Base-by-base conservation (phyloP, 768 basidiomycete genomes). In the Kockovaella imperatae region DNA sequence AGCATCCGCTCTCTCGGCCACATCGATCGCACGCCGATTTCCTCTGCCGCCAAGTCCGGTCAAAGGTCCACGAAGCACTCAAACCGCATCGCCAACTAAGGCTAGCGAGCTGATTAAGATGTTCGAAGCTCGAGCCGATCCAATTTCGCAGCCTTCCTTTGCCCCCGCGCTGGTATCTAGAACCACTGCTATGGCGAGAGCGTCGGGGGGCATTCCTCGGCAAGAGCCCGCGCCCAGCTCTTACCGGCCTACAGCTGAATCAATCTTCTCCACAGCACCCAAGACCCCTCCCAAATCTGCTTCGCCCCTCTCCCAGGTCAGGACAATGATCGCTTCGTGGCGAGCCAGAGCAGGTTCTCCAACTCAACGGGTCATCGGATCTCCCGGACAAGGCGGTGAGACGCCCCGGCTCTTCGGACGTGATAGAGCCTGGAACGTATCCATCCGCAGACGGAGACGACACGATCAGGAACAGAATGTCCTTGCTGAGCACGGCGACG, bases 271-370 rank as follows among this genome's bases (percentile, higher is more conserved):
- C 14, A 8, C 32, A 18, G 18, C 44, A 13, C 52, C 52, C 6
- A 50, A 35, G 3, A 53, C 50, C 2, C 60, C 56, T 6, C 50
- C 45, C 43, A 62, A 62, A 31, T 42, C 50, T 2, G 18, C 55
- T 34, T 62, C 60, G 1, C 63, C 63, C 2, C 35, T 59, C 2
- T 52, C 55, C 5, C 46, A 59, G 6, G 57, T 65, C 34, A 41
- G 52, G 23, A 53, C 50, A 2, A 56, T 65, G 52, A 56, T 65
- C 15, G 64, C 61, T 21, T 62, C 61, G 8, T 66, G 64, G 64
- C 30, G 56, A 18, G 50, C 53, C 14, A 32, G 54, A 30, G 39
- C 64, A 10, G 61, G 60, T 4, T 58, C 61, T 1, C 56, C 60
- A 3, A 48, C 53, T 29, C 58, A 52, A 44, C 42, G 50, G 35